Evolutionary conservation across 805 yeast species (phyloP), one percentile per base, ranked within the genome.

Genomic region (Starmerella cellae): DNA sequence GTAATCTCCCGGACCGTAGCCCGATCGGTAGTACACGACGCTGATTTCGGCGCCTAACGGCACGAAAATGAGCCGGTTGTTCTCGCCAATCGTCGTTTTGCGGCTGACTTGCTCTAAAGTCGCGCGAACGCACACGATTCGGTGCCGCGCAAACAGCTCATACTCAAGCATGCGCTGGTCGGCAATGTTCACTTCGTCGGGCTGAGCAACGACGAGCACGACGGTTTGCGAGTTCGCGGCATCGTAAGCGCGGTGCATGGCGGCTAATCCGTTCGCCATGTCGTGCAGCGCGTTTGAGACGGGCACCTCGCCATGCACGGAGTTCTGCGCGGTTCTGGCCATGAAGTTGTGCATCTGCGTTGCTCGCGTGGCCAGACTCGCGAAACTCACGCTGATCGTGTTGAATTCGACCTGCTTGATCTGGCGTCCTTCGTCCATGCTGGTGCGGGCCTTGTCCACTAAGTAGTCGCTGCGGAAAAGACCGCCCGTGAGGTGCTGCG

Each of bases 361-460:
- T 21, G 83, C 88, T 57, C 79, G 81, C 13, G 84, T 60, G 2
- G 94, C 79, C 43, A 91, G 67, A 0, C 94, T 97, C 18, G 94
- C 95, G 65, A 91, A 91, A 1, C 96, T 87, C 3, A 88, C 95
- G 54, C 95, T 81, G 3, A 91, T 83, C 1, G 98, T 87, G 62
- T 91, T 91, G 65, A 88, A 88, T 60, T 91, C 99, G 39, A 91
- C 91, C 61, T 91, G 98, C 57, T 88, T 87, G 55, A 88, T 79
- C 39, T 63, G 62, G 19, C 62, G 59, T 32, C 69, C 67, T 37
- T 51, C 44, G 60, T 56, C 56, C 21, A 20, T 21, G 22, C 43
- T 52, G 27, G 53, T 48, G 17, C 57, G 49, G n/a, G 46, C 44
- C 22, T 59, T 55, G 50, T 79, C 77, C 28, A 76, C 64, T 76